Percentiles rank a stretch among this genome's conserved stretches.
Evolutionary conservation across 1,139 yeast genomes (phyloP).

Genomic region (Saccharomyces hybrid): DNA sequence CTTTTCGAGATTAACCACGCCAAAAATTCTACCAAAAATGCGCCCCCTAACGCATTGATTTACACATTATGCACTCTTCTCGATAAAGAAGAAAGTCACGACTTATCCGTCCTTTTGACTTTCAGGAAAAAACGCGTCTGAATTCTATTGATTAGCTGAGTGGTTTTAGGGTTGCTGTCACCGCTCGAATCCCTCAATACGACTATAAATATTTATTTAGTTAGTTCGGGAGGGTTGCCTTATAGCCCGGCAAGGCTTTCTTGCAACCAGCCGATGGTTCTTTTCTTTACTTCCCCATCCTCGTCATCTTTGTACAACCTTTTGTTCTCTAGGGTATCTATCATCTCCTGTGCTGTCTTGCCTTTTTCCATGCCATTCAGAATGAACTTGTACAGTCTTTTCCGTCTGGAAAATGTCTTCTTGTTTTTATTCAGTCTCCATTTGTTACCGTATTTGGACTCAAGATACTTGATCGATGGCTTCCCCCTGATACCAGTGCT

Average conservation of each 20-base stretch:
- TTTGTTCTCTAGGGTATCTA: conserved; percentile 28
- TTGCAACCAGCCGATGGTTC: conserved; percentile 34
- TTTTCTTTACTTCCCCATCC: conserved; percentile 29
- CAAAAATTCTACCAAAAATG: background rate
- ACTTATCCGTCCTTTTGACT: background rate
- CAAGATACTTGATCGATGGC: conserved; percentile 32
- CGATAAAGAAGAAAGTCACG: background rate
- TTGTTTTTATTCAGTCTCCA: conserved; percentile 32
- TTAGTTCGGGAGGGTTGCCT: background rate
- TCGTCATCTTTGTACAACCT: conserved; percentile 26
- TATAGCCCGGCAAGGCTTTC: conserved; percentile 30
- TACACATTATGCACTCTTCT: background rate
- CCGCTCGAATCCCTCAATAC: background rate
- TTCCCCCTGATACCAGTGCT: conserved; percentile 32
- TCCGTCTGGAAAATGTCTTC: conserved; percentile 33
- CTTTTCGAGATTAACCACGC: background rate
- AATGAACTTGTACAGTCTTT: conserved; percentile 32
- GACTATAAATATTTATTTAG: background rate
- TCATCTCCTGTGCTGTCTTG: conserved; percentile 31
- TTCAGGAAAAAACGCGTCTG: background rate
- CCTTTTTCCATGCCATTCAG: conserved; percentile 32
- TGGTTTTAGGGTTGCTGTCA: background rate
- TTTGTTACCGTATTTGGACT: conserved; percentile 32
- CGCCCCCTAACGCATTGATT: background rate
- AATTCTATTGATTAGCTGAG: background rate